phyloP scores from a whole-genome alignment of 441 rosid species.

The Adansonia rubrostipa region DNA sequence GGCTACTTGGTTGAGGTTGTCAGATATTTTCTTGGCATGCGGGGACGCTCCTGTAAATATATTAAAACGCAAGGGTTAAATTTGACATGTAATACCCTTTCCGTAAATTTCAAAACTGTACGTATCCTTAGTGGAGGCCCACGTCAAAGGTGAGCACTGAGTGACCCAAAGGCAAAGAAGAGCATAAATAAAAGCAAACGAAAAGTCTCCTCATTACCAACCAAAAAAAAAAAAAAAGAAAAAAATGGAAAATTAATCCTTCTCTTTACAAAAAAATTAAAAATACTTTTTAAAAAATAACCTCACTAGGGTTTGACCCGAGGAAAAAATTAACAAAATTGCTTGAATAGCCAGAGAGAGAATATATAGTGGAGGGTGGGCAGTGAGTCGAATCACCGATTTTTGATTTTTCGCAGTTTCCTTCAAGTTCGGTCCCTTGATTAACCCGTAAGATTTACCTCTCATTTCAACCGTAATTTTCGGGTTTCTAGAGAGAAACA shows the following conservation, averaged over 20 bases:
- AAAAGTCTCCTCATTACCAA: background rate
- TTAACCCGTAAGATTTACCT: slow-evolving; percentile 42
- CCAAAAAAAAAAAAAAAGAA: background rate
- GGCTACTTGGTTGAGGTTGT: background rate
- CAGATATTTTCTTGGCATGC: background rate
- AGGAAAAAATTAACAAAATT: slow-evolving; percentile 44
- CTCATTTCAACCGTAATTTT: slow-evolving; percentile 45
- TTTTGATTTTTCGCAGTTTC: slow-evolving; percentile 26
- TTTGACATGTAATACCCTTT: background rate
- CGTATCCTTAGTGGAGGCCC: slow-evolving; percentile 7
- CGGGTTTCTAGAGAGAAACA: slow-evolving; percentile 39
- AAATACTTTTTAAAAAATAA: slow-evolving; percentile 24
- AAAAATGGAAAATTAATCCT: background rate
- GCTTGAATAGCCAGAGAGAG: slow-evolving; percentile 43
- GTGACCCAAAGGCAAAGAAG: background rate
- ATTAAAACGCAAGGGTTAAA: background rate
- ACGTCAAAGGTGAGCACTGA: background rate
- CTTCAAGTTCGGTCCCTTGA: slow-evolving; percentile 41
- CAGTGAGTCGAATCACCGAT: slow-evolving; percentile 49
- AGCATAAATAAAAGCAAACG: background rate
- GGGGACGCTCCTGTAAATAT: background rate
- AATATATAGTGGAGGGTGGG: slow-evolving; percentile 9
- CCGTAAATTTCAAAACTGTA: background rate
- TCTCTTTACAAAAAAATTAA: background rate
- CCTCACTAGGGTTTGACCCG: slow-evolving; percentile 25